Base-by-base conservation (phyloP, 2,329 filamentous ascomycete genomes). In the Calonectria multiphialidica region DNA sequence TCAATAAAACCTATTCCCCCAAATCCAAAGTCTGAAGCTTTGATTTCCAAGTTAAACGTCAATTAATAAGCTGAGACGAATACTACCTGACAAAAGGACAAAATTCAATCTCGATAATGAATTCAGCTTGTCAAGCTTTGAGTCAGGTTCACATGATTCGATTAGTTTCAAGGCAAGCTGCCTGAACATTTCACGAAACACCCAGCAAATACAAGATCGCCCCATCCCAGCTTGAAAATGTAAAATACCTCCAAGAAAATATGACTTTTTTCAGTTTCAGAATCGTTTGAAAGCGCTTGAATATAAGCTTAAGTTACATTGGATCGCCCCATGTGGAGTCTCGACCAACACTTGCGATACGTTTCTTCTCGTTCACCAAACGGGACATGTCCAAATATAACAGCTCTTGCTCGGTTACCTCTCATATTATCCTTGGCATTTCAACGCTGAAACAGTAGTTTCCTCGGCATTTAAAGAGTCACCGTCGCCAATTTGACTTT, bases 251-350 rank as follows among this genome's bases (percentile, higher is more conserved):
- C 53, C n/a, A 28, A 68, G 55, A 67, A 35, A 15, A 55, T 64
- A 25, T n/a, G 21, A n/a, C 50, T 64, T n/a, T 28, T 72, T 15
- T 45, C 50, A 53, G 5, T 37, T 37, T 72, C 44, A 35, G 71
- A 71, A 53, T 70, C 71, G 25, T 70, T 69, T 45, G 68, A 70
- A 47, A 73, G 66, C 59, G 72, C 71, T 64, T 50, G 72, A 75
- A 74, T 76, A 68, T 67, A 72, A 64, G 50, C 53, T 47, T 16
- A 61, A 40, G 35, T 66, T 67, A 63, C 70, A 63, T 49, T 21
- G 44, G 15, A 53, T 21, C 13, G 10, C 9, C 8, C 16, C 16
- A n/a, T 30, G 28, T 30, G 5, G 28, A 30, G 28, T 30, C 28
- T 8, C 4, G 4, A 8, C 5, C 28, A 30, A 30, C 23, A 25